A percentile compares a stretch with the other conserved stretches of the same genome.
Evolutionary conservation across 495 filamentous ascomycete species (phyloP).

Genomic region (Penicillium flavigenum): DNA sequence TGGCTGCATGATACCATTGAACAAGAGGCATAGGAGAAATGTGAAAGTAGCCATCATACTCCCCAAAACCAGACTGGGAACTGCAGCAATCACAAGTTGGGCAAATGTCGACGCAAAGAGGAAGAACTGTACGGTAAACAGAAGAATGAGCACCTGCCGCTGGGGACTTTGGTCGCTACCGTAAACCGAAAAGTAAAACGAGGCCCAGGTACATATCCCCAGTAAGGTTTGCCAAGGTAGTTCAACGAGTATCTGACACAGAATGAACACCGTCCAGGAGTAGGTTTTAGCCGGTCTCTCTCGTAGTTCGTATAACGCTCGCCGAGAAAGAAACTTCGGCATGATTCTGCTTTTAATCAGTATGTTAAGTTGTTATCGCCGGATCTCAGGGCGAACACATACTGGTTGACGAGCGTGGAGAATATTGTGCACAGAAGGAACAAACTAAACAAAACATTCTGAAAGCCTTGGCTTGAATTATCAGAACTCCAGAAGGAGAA

Average conservation of each 20-base stretch:
- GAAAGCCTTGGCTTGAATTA: conserved; percentile 16
- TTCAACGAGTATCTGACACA: conserved; percentile 60
- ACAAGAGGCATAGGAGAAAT: conserved; percentile 52
- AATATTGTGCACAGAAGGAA: conserved; percentile 16
- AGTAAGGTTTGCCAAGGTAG: conserved; percentile 63
- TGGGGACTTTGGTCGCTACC: conserved; percentile 53
- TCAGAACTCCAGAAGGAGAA: conserved; percentile 24
- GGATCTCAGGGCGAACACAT: background rate
- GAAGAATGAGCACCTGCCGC: conserved; percentile 51
- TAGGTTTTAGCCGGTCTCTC: conserved; percentile 57
- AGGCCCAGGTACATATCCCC: conserved; percentile 37
- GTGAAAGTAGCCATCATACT: conserved; percentile 49
- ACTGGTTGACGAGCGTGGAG: conserved; percentile 10
- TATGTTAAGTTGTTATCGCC: too few relatives aligned
- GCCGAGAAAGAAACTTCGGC: conserved; percentile 14
- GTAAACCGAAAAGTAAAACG: conserved; percentile 4
- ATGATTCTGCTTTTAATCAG: conserved; percentile 4
- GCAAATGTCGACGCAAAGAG: conserved; percentile 54
- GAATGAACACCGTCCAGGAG: conserved; percentile 63
- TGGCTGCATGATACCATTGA: conserved; percentile 56
- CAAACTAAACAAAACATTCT: conserved; percentile 15
- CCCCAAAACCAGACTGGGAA: conserved; percentile 49
- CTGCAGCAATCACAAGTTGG: conserved; percentile 52
- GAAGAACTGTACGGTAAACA: conserved; percentile 47
- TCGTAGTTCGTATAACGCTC: conserved; percentile 6